Evolutionary conservation across 2,329 filamentous ascomycete genomes (phyloP), one percentile per base, ranked within the genome.

Genomic region (Aspergillaceae sp.): DNA sequence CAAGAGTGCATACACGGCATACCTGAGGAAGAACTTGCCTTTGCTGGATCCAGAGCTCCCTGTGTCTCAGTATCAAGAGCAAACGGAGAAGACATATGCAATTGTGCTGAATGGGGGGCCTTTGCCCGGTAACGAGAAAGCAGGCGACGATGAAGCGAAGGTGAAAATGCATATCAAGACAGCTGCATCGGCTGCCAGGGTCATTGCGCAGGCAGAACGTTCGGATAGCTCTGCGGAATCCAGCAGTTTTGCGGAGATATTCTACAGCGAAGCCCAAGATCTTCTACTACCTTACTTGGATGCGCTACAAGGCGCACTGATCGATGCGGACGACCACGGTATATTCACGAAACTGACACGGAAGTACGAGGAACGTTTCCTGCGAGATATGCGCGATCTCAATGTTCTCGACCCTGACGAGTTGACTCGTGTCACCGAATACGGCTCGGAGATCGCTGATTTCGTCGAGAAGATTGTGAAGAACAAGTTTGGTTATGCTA

Each of bases 391-490:
- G 84, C 77, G 82, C 50, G 81, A 82, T 5, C 72, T 97, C 43
- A 97, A 97, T 58, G 87, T 94, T 7, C 74, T 91, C 35, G 76
- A 83, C 26, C 89, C 91, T 0, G 86, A 94, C 58, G 78, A 85
- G 32, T 73, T 95, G 28, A 95, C 89, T 0, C 76, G 90, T 47
- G 91, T 96, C n/a, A 95, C 89, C 1, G 88, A 95, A 58, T 96
- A 92, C 56, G 86, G 91, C 3, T 82, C 83, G 0, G 83, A 94
- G 60, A 96, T 97, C 59, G 87, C 86, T 40, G 73, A 78, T 7
- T 96, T 94, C 52, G 87, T 96, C 0, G 79, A 91, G 58, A 81
- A 78, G 53, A 87, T 95, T 47, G 80, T 94, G 26, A 72, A 84
- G 43, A 94, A 95, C 61, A 85, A 86, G 0, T 96, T 90, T 56